Evolutionary conservation across 371 early-diverging fungal species (phyloP).

Genomic region (Entomophthora muscae): DNA sequence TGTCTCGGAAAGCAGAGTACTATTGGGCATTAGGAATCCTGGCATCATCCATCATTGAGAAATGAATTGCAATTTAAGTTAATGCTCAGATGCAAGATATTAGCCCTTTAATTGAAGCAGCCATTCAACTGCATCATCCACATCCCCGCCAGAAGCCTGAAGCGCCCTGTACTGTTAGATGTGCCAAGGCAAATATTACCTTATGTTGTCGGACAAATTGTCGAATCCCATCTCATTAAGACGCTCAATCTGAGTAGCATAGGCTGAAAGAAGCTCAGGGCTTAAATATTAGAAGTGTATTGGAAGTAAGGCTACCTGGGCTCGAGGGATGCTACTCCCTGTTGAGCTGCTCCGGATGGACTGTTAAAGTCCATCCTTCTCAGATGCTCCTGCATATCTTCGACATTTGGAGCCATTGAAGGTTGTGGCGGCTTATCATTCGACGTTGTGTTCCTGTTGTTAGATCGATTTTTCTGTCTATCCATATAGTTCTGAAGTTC

Average conservation of each 20-base stretch:
- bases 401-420: not conserved
- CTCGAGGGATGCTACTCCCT: not conserved
- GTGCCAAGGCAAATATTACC: not conserved
- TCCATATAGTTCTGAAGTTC: not conserved
- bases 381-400: not conserved
- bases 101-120: slow-evolving; percentile 10
- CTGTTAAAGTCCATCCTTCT: not conserved
- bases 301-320: not conserved
- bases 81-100: too few species aligned
- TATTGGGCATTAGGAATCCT: too few species aligned
- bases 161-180: slow-evolving; percentile 25
- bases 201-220: slow-evolving; percentile 3
- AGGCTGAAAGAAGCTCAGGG: not conserved
- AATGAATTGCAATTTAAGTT: too few species aligned
- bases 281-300: too few species aligned
- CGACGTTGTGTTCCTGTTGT: not conserved
- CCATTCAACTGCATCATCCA: slow-evolving; percentile 48
- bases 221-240: slow-evolving; percentile 10
- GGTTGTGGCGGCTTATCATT: not conserved
- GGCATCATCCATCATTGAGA: too few species aligned
- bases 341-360: not conserved
- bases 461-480: not conserved
- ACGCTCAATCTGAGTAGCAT: slow-evolving; percentile 4
- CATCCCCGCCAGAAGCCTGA: slow-evolving; percentile 52
- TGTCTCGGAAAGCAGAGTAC: too few species aligned